Evolutionary conservation across 2,329 filamentous ascomycete genomes (phyloP), one percentile per base, ranked within the genome.

Genomic region (Stagonosporopsis tanaceti): DNA sequence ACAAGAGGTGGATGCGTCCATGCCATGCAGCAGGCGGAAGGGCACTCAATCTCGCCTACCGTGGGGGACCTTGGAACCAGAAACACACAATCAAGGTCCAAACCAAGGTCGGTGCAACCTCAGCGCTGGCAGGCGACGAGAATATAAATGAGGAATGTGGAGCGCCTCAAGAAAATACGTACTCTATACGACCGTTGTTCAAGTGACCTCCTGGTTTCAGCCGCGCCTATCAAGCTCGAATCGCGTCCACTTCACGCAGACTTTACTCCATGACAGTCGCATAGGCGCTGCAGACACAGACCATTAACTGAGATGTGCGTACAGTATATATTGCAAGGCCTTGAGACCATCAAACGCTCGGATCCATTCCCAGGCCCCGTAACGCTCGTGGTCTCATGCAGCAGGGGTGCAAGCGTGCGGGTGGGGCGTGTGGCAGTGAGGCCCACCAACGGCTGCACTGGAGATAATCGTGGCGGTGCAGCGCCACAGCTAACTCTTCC

Each of bases 221-320:
- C 63, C 50, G 24, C 60, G 61, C 59, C 50, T 57, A 61, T 64
- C 53, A 55, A 67, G 54, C 44, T 34, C 40, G 45, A 17, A 22
- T 51, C 61, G 54, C 54, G 61, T 56, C 62, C 50, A 63, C 47
- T 47, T 66, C 64, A 68, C 39, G 62, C 68, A 67, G 17, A 53
- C 53, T 57, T 50, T 67, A 58, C 61, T 61, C 65, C 56, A 59
- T 60, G 38, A 59, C 48, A 63, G 69, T 67, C 53, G 67, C 64
- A 68, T 70, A 72, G 67, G 67, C 66, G 60, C 65, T 63, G 65
- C 45, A 50, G 17, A 52, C 50, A 63, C 61, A 63, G 59, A 63
- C 66, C 64, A 67, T 61, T 57, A 54, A 47, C 24, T 28, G 24
- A 60, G 25, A 40, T 32, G 45, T 47, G 37, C 58, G 56, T 63